Evolutionary conservation across 2,329 filamentous ascomycete species (phyloP), one percentile per base, ranked within the genome.

Genomic region (Beauveria sp.): DNA sequence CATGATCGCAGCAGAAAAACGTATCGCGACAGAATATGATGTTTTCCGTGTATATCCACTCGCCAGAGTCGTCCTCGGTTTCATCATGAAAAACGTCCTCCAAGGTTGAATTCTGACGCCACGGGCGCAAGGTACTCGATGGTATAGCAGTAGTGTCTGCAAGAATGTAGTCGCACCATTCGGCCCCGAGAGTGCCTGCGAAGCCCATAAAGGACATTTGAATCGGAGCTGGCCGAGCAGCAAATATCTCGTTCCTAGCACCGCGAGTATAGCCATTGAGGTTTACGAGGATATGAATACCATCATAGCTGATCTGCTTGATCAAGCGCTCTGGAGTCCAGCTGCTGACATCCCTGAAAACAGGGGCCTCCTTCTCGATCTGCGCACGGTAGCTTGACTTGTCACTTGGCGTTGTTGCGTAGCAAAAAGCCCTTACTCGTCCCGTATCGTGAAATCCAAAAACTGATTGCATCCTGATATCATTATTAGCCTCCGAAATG

Each of bases 131-230:
- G 0, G 93, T 97, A 28, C 86, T 84, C 0, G 81, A 82, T 1
- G 94, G 94, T 58, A 99, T 88, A 0, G 94, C 92, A 1, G 89
- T 93, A 55, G 89, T 81, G 69, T 99, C 94, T 3, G 94, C 92
- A 28, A 97, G 83, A 18, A 99, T 86, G 70, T 99, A 99, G 72
- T 99, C 94, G 67, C 94, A 99, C 94, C 94, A 99, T 71, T 99
- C 94, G 3, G 94, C 94, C 6, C 94, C 94, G 1, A 99, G 78
- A 0, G 93, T 97, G 10, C 94, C 94, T 0, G 94, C 94, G 71
- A 99, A 99, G 0, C 94, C 94, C 94, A 99, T 99, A 70, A 99
- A 99, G 0, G 94, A 96, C 94, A 99, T 99, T 66, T 99, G 94
- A 48, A 99, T 91, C 0, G 94, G 94, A 2, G 92, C 92, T 18